Conservation (phyloP, 2,329 filamentous ascomycete species). For the Didymella keratinophila region DNA sequence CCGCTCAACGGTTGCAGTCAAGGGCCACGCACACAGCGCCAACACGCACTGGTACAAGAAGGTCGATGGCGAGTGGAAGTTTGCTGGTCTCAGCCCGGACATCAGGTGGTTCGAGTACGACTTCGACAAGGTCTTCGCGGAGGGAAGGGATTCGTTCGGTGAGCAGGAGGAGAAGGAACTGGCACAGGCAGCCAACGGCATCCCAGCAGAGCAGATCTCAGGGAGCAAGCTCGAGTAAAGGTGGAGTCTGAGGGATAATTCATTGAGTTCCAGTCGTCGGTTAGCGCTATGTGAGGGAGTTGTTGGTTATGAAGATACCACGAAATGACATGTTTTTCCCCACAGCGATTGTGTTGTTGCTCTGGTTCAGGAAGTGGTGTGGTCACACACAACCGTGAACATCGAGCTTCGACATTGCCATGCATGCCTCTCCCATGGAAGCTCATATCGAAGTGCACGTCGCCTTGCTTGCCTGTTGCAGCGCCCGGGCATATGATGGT, state of each 20-base stretch:
- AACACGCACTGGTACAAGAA: conserved; percentile 65
- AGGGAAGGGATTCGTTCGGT: conserved; percentile 56
- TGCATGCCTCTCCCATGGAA: conserved; percentile 15
- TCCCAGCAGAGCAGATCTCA: conserved; percentile 35
- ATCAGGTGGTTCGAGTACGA: conserved; percentile 65
- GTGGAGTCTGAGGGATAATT: conserved; percentile 11
- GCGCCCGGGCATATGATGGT: not conserved
- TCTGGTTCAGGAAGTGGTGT: conserved; percentile 13
- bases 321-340: conserved; percentile 20
- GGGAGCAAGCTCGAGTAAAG: conserved; percentile 8
- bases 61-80: conserved; percentile 67
- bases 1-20: conserved; percentile 57
- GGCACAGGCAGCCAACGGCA: conserved; percentile 47
- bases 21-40: conserved; percentile 65
- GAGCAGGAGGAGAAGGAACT: conserved; percentile 46
- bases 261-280: conserved; percentile 10
- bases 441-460: not conserved
- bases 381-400: conserved; percentile 15
- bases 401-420: conserved; percentile 10
- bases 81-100: conserved; percentile 62
- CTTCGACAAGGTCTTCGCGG: conserved; percentile 63
- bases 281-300: conserved; percentile 20
- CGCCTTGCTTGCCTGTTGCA: conserved; percentile 14
- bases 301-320: conserved; percentile 13
- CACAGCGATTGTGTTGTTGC: conserved; percentile 7